These are phyloP conservation scores for Eucalyptus caleyi DNA, from an alignment of 345 rosid species.

Conservation along the genomic window DNA sequence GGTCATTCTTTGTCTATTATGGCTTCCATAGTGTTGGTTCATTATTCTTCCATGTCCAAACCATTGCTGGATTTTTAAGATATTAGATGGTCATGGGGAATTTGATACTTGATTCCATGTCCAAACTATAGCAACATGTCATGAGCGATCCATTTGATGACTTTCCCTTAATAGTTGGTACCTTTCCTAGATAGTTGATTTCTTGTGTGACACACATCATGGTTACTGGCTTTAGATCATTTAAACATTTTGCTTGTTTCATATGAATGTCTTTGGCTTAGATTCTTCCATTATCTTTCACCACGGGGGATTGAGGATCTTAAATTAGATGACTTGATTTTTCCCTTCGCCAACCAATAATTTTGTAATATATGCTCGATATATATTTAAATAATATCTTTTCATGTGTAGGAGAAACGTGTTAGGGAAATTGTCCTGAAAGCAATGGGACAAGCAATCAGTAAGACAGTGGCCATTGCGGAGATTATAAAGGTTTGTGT, in stretches of 20 bases:
- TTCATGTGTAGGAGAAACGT: background rate
- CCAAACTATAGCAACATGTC: background rate
- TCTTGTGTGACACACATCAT: background rate
- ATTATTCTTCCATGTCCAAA: background rate
- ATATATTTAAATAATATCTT: background rate
- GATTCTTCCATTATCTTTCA: background rate
- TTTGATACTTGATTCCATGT: background rate
- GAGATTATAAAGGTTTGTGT: background rate
- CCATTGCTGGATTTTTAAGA: background rate
- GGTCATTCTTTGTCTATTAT: background rate
- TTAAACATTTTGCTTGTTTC: background rate
- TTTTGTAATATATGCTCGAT: background rate
- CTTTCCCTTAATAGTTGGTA: background rate
- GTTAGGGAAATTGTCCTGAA: background rate
- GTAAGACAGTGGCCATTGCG: background rate
- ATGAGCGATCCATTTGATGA: background rate
- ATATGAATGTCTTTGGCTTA: background rate
- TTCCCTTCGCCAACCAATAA: background rate
- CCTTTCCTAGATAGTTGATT: background rate
- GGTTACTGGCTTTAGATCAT: background rate
- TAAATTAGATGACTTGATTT: background rate
- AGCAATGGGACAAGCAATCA: constrained; percentile 8
- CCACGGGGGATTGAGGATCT: background rate
- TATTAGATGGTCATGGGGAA: background rate
- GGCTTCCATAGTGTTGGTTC: background rate